Evolutionary conservation across 1,284 basidiomycete genomes (phyloP).

Genomic region (Leccinum angustisporum): DNA sequence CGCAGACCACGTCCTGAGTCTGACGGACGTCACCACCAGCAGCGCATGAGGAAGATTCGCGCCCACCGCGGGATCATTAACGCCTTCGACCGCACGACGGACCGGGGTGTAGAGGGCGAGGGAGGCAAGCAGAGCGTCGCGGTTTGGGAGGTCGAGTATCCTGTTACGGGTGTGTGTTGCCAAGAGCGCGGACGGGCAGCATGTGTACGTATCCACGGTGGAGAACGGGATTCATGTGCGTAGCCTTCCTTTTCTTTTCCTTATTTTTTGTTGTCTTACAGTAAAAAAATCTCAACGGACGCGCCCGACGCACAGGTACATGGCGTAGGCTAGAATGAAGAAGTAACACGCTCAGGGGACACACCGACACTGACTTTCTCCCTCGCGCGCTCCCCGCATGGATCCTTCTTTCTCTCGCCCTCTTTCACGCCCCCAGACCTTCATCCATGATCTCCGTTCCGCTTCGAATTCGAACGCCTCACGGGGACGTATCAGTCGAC

Average conservation of each 20-base stretch:
- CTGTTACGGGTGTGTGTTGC: constrained; percentile 87
- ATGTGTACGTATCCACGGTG: constrained; percentile 82
- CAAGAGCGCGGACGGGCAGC: constrained; percentile 79
- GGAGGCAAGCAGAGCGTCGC: constrained; percentile 74
- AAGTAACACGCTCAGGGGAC: constrained; percentile 75
- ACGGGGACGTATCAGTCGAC: background rate
- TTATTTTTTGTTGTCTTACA: background rate
- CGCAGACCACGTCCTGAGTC: constrained; percentile 78
- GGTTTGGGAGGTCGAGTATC: constrained; percentile 81
- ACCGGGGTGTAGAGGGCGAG: constrained; percentile 49
- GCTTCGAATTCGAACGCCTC: background rate
- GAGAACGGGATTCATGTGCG: constrained; percentile 93
- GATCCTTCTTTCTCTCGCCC: constrained; percentile 82
- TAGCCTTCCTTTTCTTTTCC: background rate
- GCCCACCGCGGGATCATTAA: constrained; percentile 91
- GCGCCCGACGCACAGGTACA: constrained; percentile 57
- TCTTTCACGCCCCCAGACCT: constrained; percentile 81
- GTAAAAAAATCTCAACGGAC: no score
- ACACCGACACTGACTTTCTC: constrained; percentile 84
- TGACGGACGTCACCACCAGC: constrained; percentile 75
- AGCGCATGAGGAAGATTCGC: constrained; percentile 70
- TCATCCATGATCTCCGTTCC: constrained; percentile 89
- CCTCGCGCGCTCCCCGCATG: constrained; percentile 84
- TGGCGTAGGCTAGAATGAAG: constrained; percentile 79
- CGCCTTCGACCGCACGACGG: constrained; percentile 83